Percentiles rank a stretch among this genome's conserved stretches.
Conservation (phyloP, 1,284 basidiomycete species). For the Salmacisia buchloeana region DNA sequence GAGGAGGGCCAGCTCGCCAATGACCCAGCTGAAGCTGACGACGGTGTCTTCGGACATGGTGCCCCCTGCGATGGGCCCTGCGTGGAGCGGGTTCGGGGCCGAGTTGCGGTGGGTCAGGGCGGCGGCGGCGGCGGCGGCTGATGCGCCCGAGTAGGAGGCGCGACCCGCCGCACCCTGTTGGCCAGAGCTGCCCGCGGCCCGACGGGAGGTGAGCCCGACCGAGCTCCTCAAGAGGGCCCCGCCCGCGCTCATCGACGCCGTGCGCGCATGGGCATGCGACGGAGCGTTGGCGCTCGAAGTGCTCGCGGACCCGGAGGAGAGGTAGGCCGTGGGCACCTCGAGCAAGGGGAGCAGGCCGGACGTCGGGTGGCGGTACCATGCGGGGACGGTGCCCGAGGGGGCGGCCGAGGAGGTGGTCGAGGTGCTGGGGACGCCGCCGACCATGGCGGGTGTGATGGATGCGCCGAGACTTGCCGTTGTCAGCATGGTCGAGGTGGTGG, state of each 20-base stretch:
- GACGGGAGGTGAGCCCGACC: neutral
- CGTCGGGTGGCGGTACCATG: neutral
- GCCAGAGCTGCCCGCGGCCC: too few species aligned
- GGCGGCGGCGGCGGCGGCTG: too few species aligned
- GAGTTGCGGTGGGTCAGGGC: too few species aligned
- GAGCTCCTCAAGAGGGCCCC: neutral
- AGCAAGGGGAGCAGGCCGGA: neutral
- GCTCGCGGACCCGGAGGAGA: neutral
- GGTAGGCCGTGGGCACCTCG: neutral
- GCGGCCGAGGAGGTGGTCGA: neutral
- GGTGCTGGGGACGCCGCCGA: neutral
- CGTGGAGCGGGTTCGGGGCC: neutral
- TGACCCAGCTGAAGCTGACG: conserved; percentile 39
- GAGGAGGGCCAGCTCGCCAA: conserved; percentile 32
- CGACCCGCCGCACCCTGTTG: too few species aligned
- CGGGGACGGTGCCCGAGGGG: neutral
- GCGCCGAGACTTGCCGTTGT: too few species aligned
- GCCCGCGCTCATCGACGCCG: neutral
- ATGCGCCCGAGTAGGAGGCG: too few species aligned
- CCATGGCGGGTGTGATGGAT: neutral
- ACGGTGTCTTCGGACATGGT: conserved; percentile 25
- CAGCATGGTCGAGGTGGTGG: neutral
- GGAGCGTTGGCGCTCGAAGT: neutral
- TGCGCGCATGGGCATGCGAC: neutral
- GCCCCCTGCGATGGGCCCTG: neutral